phyloP scores from a whole-genome alignment of 1,139 yeast genomes.

The Taphrina pruni region DNA sequence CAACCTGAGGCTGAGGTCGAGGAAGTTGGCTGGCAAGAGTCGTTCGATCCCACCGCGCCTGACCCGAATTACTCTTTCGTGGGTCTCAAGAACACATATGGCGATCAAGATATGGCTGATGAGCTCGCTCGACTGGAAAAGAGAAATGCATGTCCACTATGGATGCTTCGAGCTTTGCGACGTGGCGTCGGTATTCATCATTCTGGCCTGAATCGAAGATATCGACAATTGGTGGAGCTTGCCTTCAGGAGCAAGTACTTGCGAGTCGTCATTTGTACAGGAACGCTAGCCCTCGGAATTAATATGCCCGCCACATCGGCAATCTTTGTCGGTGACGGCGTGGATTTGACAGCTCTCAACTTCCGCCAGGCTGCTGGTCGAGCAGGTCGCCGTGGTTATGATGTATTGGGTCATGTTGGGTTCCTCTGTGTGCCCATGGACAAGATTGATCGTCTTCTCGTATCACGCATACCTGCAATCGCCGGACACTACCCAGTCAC shows the following conservation, averaged over 20 bases:
- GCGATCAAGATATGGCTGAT: constrained; percentile 42
- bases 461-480: constrained; percentile 41
- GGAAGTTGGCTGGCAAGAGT: constrained; percentile 41
- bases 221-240: constrained; percentile 42
- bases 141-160: constrained; percentile 37
- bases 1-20: constrained; percentile 40
- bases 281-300: constrained; percentile 42
- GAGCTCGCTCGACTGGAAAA: constrained; percentile 40
- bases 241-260: constrained; percentile 42
- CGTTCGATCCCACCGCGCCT: constrained; percentile 42
- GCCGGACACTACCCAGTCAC: constrained; percentile 42
- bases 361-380: constrained; percentile 44
- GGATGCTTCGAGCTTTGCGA: constrained; percentile 41
- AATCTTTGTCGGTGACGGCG: constrained; percentile 42
- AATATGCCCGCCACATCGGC: constrained; percentile 43
- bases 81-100: constrained; percentile 42
- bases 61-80: constrained; percentile 43
- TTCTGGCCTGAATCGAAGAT: constrained; percentile 41
- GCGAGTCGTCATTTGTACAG: constrained; percentile 42
- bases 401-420: constrained; percentile 42
- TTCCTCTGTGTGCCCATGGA: constrained; percentile 43
- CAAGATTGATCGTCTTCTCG: constrained; percentile 42
- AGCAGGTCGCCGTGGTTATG: constrained; percentile 44
- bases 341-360: constrained; percentile 40
- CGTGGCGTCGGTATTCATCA: constrained; percentile 43